Percentiles rank a stretch among this genome's conserved stretches.
Conservation (phyloP, 352 stramenopile genomes). For the Globisporangium sylvaticum region DNA sequence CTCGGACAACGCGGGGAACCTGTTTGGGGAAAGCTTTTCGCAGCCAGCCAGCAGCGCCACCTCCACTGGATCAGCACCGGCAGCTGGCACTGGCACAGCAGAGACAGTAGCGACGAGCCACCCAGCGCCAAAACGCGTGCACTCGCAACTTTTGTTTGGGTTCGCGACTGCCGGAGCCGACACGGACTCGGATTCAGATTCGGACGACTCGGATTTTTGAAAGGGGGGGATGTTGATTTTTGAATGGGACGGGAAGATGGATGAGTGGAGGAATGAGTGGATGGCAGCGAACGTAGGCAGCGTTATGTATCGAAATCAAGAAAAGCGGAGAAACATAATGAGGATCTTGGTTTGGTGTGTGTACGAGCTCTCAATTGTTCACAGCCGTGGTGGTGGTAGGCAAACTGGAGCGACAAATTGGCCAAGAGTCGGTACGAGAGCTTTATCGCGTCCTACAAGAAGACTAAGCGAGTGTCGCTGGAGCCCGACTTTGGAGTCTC, state of each 20-base stretch:
- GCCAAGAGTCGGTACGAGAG: no score
- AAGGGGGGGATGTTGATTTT: not conserved
- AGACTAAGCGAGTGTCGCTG: no score
- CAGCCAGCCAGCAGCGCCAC: not conserved
- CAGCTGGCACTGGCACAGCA: not conserved
- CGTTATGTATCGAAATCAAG: not conserved
- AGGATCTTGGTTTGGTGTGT: not conserved
- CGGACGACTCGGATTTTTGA: conserved; percentile 44
- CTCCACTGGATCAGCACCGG: not conserved
- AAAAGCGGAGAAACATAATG: not conserved
- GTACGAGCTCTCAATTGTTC: no score
- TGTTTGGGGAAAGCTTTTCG: conserved; percentile 44
- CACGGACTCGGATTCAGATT: conserved; percentile 44
- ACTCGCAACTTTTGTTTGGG: conserved; percentile 51
- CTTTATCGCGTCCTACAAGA: no score
- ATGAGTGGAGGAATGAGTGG: not conserved
- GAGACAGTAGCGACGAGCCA: not conserved
- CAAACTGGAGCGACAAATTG: no score
- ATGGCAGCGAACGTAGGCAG: not conserved
- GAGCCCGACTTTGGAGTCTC: no score
- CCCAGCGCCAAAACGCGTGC: conserved; percentile 5
- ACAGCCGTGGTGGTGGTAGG: no score
- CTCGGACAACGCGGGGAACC: conserved; percentile 36
- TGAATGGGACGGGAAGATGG: not conserved
- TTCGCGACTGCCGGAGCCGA: conserved; percentile 44